These are phyloP conservation scores for Aureobasidium sp. DNA, from an alignment of 2,329 filamentous ascomycete genomes.

Conservation along the genomic window DNA sequence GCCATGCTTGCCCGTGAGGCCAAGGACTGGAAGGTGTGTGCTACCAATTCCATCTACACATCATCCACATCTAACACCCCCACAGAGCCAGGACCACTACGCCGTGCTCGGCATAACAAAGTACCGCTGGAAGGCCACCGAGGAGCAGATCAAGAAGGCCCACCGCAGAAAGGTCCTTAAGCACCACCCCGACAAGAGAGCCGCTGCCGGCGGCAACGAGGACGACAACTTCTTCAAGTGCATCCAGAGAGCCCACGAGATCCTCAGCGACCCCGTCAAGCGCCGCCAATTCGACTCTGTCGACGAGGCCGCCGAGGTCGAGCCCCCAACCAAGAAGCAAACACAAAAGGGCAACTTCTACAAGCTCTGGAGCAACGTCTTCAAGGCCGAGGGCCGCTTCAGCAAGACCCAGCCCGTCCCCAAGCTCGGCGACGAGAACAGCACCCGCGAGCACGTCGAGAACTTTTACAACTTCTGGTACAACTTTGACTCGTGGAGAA, in stretches of 20 bases:
- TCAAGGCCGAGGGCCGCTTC: conserved; percentile 89
- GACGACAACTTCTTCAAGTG: conserved; percentile 99
- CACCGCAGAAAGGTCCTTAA: conserved; percentile 99
- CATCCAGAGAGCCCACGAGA: conserved; percentile 95
- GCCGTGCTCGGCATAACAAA: conserved; percentile 88
- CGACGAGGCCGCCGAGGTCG: conserved; percentile 86
- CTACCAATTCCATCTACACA: neutral
- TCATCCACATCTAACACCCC: neutral
- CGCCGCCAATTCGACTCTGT: conserved; percentile 95
- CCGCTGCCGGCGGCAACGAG: conserved; percentile 75
- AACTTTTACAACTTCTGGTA: conserved; percentile 99
- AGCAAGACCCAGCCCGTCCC: conserved; percentile 87
- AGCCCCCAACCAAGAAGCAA: conserved; percentile 89
- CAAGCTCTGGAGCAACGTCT: conserved; percentile 87
- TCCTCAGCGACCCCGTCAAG: conserved; percentile 85
- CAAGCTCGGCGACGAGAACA: conserved; percentile 73
- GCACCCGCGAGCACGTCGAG: conserved; percentile 83
- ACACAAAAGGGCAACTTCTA: conserved; percentile 69
- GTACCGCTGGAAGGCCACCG: conserved; percentile 85
- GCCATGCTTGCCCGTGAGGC: conserved; percentile 87
- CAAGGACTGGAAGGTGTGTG: conserved; percentile 95
- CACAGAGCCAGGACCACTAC: conserved; percentile 89
- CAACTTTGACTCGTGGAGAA: conserved; percentile 96
- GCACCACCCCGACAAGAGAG: conserved; percentile 99
- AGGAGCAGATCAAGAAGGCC: conserved; percentile 97